Percentiles rank a stretch among this genome's conserved stretches.
Evolutionary conservation across 106 monocot genomes (phyloP).

Genomic region (Dendrobium officinale): DNA sequence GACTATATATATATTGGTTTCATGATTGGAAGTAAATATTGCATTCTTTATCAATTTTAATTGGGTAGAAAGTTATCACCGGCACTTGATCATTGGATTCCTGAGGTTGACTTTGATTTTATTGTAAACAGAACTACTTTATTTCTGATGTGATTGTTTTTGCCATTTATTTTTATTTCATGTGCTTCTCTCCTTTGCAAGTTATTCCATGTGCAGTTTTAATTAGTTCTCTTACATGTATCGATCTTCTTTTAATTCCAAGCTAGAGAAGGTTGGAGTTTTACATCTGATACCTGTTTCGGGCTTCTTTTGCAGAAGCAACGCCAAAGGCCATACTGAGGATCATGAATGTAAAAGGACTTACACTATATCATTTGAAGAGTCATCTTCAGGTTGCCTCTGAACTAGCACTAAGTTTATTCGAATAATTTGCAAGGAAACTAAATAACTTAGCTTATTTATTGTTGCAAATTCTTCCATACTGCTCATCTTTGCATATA

Average conservation of each 20-base stretch:
- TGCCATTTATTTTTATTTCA: neutral
- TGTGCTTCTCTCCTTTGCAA: neutral
- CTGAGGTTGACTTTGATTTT: neutral
- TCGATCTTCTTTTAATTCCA: neutral
- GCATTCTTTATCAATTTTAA: neutral
- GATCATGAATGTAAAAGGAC: constrained; percentile 15
- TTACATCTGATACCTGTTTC: neutral
- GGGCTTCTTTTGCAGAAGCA: constrained; percentile 10
- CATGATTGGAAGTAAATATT: neutral
- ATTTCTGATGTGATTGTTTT: neutral
- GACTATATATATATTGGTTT: neutral
- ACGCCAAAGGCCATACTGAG: constrained; percentile 9
- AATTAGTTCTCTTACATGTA: neutral
- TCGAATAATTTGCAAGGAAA: neutral
- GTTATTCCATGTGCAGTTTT: neutral
- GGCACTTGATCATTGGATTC: neutral
- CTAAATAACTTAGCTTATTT: neutral
- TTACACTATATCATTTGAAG: constrained; percentile 11
- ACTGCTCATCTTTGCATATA: neutral
- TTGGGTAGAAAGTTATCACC: neutral
- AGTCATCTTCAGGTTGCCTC: constrained; percentile 12
- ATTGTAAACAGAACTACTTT: neutral
- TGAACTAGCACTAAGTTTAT: neutral
- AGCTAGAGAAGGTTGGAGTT: neutral
- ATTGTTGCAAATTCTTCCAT: neutral